Evolutionary conservation across 2,329 filamentous ascomycete species (phyloP), one percentile per base, ranked within the genome.

Genomic region (Talaromyces sp.): DNA sequence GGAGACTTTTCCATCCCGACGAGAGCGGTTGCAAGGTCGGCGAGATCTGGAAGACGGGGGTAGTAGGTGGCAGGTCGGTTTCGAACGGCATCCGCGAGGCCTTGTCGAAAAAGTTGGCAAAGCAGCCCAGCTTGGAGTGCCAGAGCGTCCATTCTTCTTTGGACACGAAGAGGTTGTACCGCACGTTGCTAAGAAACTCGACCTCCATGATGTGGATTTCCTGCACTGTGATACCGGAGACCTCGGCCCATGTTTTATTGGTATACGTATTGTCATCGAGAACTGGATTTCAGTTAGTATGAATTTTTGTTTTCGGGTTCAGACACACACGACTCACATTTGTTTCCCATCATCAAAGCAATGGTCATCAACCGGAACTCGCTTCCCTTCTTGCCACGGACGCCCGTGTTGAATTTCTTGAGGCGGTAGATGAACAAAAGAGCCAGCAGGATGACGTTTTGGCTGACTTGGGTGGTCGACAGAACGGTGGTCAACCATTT

Each of bases 191-290:
- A 65, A 99, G 81, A 70, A 99, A 99, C 75, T 99, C 95, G n/a
- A 99, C 95, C 75, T 99, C 95, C 95, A 99, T 99, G 52, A 97
- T 90, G 74, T 99, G 95, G 57, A 99, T 96, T 76, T 99, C 95
- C 64, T 89, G 87, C 12, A 98, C 94, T 1, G 91, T 88, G 64
- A 99, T 96, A 52, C 91, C 90, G 0, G 95, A 98, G 10, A 99
- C 95, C 70, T 99, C 95, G 2, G 94, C 95, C 95, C 95, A 99
- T 0, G 95, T 99, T 81, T 98, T 97, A 81, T 99, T 99, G 42
- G 95, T 98, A 77, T 99, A 99, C 0, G 95, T 98, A 75, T 98
- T 99, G 76, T 99, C 95, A 73, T 99, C 95, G 69, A 99, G 80
- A 73, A 98, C 89, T 91, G 65, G 1, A 51, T 53, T 40, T 76